These are phyloP conservation scores for Crithidia brevicula DNA, from an alignment of 208 protist species.

Conservation along the genomic window DNA sequence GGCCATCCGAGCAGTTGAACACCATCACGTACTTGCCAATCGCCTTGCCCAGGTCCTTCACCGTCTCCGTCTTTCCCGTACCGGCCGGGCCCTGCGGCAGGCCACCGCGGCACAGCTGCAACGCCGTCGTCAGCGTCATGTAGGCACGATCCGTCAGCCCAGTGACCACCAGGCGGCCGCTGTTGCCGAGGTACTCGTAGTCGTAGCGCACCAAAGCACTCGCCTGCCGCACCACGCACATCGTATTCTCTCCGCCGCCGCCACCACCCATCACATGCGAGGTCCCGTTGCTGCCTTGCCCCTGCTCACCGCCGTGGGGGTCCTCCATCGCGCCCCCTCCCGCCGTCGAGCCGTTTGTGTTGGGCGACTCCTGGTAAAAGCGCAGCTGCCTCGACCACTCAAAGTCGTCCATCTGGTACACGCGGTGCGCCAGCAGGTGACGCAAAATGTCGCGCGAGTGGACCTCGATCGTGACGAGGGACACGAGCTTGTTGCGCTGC, in stretches of 20 bases:
- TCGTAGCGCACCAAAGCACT: conserved; percentile 94
- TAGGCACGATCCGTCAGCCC: conserved; percentile 98
- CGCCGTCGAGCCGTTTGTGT: neutral
- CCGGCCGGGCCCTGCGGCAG: conserved; percentile 97
- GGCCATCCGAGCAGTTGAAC: conserved; percentile 98
- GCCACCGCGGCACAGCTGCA: conserved; percentile 95
- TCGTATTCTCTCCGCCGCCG: conserved; percentile 1
- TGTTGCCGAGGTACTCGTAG: conserved; percentile 98
- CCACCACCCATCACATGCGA: neutral
- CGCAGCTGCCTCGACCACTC: conserved; percentile 97
- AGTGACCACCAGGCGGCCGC: conserved; percentile 98
- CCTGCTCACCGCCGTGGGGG: neutral
- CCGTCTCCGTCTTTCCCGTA: conserved; percentile 99
- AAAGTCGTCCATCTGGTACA: conserved; percentile 93
- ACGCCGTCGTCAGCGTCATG: conserved; percentile 97
- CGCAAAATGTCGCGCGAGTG: conserved; percentile 98
- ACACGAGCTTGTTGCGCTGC: conserved; percentile 95
- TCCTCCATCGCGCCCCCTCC: neutral
- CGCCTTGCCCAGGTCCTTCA: conserved; percentile 98
- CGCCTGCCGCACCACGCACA: conserved; percentile 95
- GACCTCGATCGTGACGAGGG: conserved; percentile 99
- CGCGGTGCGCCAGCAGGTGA: conserved; percentile 87
- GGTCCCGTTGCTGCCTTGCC: neutral
- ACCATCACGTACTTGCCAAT: conserved; percentile 98
- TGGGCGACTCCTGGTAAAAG: conserved; percentile 91